These are phyloP conservation scores for Plasmopara viticola DNA, from an alignment of 352 stramenopile genomes.

Conservation along the genomic window DNA sequence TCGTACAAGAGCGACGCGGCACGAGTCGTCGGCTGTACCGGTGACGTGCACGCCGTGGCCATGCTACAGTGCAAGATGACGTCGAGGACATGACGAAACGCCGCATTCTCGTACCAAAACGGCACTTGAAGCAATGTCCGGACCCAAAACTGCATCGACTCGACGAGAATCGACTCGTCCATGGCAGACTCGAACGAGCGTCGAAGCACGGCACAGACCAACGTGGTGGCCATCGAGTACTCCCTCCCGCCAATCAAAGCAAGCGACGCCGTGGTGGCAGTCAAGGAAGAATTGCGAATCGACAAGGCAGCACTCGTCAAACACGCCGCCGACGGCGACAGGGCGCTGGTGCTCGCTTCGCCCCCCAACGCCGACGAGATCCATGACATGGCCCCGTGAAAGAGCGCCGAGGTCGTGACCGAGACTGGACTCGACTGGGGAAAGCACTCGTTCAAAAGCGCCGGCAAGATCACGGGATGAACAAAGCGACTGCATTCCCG, in stretches of 20 bases:
- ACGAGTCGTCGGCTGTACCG: not conserved
- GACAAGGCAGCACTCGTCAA: constrained; percentile 38
- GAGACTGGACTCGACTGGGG: constrained; percentile 38
- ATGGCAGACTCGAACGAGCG: constrained; percentile 57
- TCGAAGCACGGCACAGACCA: constrained; percentile 48
- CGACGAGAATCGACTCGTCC: constrained; percentile 25
- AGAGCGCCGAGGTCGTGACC: constrained; percentile 46
- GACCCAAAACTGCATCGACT: constrained; percentile 54
- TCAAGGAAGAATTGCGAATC: constrained; percentile 48
- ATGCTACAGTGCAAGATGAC: constrained; percentile 65
- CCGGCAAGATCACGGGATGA: constrained; percentile 53
- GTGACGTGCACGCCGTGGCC: constrained; percentile 20
- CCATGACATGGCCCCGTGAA: constrained; percentile 56
- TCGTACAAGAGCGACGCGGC: constrained; percentile 27
- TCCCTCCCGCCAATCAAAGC: constrained; percentile 37
- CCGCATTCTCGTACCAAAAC: constrained; percentile 73
- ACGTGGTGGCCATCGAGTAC: constrained; percentile 46
- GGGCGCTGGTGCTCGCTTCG: constrained; percentile 23
- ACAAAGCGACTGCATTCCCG: constrained; percentile 66
- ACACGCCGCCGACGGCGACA: constrained; percentile 30
- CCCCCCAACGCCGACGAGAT: constrained; percentile 46
- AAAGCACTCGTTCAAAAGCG: constrained; percentile 58
- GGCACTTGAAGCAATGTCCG: constrained; percentile 60
- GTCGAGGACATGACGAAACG: constrained; percentile 60
- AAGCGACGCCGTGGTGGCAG: constrained; percentile 38